Base-by-base conservation (phyloP, 345 rosid species). In the Passiflora organensis region DNA sequence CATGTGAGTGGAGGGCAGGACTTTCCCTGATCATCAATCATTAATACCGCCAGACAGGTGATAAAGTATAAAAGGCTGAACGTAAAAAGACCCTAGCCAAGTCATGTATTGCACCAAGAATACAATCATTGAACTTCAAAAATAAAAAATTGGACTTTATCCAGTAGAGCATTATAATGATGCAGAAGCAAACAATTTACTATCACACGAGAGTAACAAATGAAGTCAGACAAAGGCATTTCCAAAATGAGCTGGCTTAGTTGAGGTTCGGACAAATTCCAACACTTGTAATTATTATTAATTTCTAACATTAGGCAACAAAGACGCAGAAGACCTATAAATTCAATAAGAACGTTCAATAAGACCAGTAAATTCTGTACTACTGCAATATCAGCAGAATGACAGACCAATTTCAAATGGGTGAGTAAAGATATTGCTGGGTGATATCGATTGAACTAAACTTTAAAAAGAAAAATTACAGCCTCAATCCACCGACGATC, bases 91-190 rank as follows among this genome's bases (percentile, higher is more conserved):
- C 15, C 20, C 24, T 13, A 14, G 14, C 15, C 13, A 19, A 37
- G n/a, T n/a, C 21, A 22, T 23, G 46, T 43, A 28, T 63, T 23
- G 24, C 41, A 43, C 14, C 13, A 53, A 6, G 12, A 43, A 32
- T 18, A 56, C 51, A 65, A 41, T 32, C 68, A 55, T 32, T 56
- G 43, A 58, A 48, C 34, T 19, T 34, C 14, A 49, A 62, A 53
- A 10, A 44, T 43, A 9, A 17, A 32, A 43, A 12, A 57, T 13
- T 43, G 32, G 21, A 39, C 10, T 38, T 37, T 36, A 13, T 34
- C 34, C 64, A 51, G 22, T 38, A 37, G 14, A 42, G 53, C 62
- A n/a, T n/a, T n/a, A n/a, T n/a, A n/a, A n/a, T 28, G 50, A 24
- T 41, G 10, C 19, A 9, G 38, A 37, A 53, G 37, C 13, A 43